Evolutionary conservation across 495 filamentous ascomycete genomes (phyloP).

Genomic region (Penicillium simplicissimum): DNA sequence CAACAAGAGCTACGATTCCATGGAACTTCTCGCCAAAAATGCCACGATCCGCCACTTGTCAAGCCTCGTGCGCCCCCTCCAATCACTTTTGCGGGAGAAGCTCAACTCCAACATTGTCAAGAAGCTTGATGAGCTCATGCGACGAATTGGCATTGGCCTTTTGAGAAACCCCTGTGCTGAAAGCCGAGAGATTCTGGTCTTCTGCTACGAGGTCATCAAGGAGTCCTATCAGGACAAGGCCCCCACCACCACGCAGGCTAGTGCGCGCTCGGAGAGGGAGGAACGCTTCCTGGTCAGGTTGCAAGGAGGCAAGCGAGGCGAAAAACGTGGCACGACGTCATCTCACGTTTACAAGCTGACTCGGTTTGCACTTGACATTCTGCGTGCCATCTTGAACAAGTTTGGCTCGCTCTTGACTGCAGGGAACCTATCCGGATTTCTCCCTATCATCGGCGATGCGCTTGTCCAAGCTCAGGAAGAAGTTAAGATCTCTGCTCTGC

Average conservation of each 20-base stretch:
- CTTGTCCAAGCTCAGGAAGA: constrained; percentile 83
- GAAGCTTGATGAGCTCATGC: constrained; percentile 88
- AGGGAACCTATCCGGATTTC: constrained; percentile 75
- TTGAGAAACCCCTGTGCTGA: constrained; percentile 73
- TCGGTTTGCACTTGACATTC: constrained; percentile 81
- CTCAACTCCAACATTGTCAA: constrained; percentile 73
- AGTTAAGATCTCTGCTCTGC: constrained; percentile 79
- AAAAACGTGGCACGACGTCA: constrained; percentile 62
- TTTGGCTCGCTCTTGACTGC: constrained; percentile 75
- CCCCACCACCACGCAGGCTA: constrained; percentile 33
- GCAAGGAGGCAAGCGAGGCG: constrained; percentile 68
- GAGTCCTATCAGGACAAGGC: constrained; percentile 67
- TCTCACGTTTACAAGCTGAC: constrained; percentile 81
- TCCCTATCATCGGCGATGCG: constrained; percentile 86
- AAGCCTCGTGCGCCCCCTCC: constrained; percentile 73
- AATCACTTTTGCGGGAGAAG: constrained; percentile 75
- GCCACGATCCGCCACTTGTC: constrained; percentile 73
- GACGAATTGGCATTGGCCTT: constrained; percentile 79
- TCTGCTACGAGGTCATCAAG: constrained; percentile 91
- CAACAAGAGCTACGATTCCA: constrained; percentile 95
- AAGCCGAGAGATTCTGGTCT: constrained; percentile 77
- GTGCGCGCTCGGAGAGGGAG: constrained; percentile 56
- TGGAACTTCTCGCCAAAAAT: constrained; percentile 85
- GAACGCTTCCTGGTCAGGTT: constrained; percentile 74
- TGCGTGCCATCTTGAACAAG: constrained; percentile 79